phyloP scores from a whole-genome alignment of 1,139 yeast genomes.

The Nakaseomyces uthaithaninus region DNA sequence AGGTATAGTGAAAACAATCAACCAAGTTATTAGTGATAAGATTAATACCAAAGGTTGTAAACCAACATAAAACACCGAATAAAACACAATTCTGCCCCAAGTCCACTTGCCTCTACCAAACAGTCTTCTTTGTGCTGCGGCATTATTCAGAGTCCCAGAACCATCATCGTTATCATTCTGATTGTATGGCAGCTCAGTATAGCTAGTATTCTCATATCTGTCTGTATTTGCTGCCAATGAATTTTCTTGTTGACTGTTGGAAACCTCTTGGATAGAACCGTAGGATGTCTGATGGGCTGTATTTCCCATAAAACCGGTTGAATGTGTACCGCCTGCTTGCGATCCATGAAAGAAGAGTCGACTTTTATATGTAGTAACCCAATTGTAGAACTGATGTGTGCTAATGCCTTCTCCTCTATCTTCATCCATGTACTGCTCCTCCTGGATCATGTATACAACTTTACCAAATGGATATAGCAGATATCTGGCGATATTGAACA shows the following conservation, averaged over 20 bases:
- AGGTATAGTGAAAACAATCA: conserved; percentile 82
- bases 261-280: conserved; percentile 22
- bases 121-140: conserved; percentile 47
- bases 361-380: conserved; percentile 67
- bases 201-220: neutral
- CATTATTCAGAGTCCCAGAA: conserved; percentile 15
- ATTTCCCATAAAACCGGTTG: conserved; percentile 9
- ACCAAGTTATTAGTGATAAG: conserved; percentile 63
- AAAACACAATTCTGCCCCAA: conserved; percentile 71
- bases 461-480: conserved; percentile 84
- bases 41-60: conserved; percentile 59
- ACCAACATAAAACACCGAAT: conserved; percentile 58
- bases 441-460: conserved; percentile 69
- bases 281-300: conserved; percentile 19
- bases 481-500: conserved; percentile 59
- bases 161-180: conserved; percentile 1
- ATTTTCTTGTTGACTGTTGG: conserved; percentile 9
- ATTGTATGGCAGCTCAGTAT: neutral
- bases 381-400: conserved; percentile 73
- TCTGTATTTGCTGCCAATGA: neutral
- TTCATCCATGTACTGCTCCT: conserved; percentile 72
- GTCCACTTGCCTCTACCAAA: conserved; percentile 96
- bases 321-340: conserved; percentile 5
- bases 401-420: conserved; percentile 87
- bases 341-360: conserved; percentile 32